Conservation (phyloP, 164 flowering plant genomes). For the Aristolochia californica region DNA sequence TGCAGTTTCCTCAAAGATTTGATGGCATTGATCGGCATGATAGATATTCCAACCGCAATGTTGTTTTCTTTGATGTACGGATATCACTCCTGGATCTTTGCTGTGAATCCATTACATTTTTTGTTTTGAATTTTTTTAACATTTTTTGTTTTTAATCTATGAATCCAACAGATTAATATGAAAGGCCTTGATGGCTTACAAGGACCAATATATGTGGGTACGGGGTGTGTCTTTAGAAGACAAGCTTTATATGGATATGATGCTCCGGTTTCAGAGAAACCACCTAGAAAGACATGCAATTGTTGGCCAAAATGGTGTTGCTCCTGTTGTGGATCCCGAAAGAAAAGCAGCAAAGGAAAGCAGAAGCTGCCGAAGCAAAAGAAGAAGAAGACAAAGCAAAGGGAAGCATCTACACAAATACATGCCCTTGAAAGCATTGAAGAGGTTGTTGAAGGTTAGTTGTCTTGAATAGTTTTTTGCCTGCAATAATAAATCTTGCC, state of each 20-base stretch:
- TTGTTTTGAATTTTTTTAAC: not conserved
- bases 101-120: not conserved
- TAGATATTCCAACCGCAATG: conserved; percentile 91
- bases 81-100: not conserved
- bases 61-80: conserved; percentile 95
- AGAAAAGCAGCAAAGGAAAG: conserved; percentile 37
- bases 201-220: conserved; percentile 96
- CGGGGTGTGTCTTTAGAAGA: conserved; percentile 93
- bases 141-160: not conserved
- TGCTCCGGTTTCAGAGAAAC: conserved; percentile 66
- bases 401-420: conserved; percentile 45
- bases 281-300: conserved; percentile 33
- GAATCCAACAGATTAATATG: conserved; percentile 64
- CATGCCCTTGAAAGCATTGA: conserved; percentile 83
- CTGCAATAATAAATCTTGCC: no score
- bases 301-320: conserved; percentile 37
- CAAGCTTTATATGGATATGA: conserved; percentile 91
- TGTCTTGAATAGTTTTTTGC: not conserved
- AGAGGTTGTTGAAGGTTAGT: conserved; percentile 85
- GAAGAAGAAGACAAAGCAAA: conserved; percentile 31
- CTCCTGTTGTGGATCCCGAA: conserved; percentile 59
- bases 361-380: conserved; percentile 22
- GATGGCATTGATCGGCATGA: conserved; percentile 93
- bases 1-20: conserved; percentile 96
- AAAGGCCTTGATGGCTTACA: conserved; percentile 94